Conservation (phyloP, 768 basidiomycete genomes). For the Leccinum broughii region DNA sequence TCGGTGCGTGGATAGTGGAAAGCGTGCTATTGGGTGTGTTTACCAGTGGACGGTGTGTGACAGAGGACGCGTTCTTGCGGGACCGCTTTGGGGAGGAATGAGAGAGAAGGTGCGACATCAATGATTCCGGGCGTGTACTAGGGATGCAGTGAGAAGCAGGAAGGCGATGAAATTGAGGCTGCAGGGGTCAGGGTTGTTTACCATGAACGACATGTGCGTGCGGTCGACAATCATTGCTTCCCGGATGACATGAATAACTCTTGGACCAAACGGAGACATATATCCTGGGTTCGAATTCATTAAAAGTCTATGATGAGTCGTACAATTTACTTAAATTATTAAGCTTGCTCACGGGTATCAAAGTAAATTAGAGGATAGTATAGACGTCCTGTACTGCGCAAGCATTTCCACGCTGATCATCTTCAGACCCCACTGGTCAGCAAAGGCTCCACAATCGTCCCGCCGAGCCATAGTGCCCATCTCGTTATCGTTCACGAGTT, state of each 20-base stretch:
- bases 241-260: too few species aligned
- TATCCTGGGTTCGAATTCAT: too few species aligned
- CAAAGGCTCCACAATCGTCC: conserved; percentile 91
- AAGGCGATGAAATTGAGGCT: too few species aligned
- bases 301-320: neutral
- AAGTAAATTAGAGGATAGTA: neutral
- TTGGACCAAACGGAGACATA: too few species aligned
- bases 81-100: neutral
- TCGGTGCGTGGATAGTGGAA: neutral
- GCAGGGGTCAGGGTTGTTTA: too few species aligned
- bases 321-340: neutral
- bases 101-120: neutral
- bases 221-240: too few species aligned
- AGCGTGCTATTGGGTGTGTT: neutral
- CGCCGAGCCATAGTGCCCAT: conserved; percentile 91
- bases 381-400: conserved; percentile 40
- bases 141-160: neutral
- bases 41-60: neutral
- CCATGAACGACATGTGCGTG: too few species aligned
- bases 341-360: neutral
- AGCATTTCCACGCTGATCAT: conserved; percentile 95
- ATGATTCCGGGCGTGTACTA: neutral
- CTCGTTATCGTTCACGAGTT: conserved; percentile 90
- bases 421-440: conserved; percentile 84
- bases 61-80: neutral